These are phyloP conservation scores for Tylopilus orsonianus DNA, from an alignment of 1,284 basidiomycete species.

Conservation along the genomic window DNA sequence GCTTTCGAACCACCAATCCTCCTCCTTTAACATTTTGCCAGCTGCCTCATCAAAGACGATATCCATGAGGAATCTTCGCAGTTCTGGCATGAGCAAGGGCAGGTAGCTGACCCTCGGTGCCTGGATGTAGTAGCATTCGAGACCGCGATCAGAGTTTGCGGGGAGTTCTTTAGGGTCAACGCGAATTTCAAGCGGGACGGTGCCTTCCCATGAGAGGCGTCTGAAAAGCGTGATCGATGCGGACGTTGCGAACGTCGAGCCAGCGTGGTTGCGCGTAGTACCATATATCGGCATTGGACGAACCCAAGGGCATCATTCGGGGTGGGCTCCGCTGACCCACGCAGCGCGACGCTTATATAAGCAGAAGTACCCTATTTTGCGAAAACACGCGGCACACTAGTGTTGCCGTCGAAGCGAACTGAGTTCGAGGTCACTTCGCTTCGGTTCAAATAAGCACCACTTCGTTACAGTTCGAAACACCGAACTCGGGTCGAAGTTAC, in stretches of 20 bases:
- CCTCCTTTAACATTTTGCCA: slow-evolving; percentile 70
- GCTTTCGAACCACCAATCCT: slow-evolving; percentile 94
- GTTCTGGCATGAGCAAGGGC: slow-evolving; percentile 84
- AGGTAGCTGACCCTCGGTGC: slow-evolving; percentile 90
- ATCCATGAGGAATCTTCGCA: slow-evolving; percentile 83
- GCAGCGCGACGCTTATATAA: no score
- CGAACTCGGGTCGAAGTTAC: no score
- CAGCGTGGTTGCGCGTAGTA: slow-evolving; percentile 53
- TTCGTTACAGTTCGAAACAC: no score
- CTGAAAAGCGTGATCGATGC: slow-evolving; percentile 74
- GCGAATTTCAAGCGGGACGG: slow-evolving; percentile 80
- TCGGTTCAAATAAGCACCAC: no score
- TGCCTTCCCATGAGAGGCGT: slow-evolving; percentile 81
- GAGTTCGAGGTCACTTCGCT: no score
- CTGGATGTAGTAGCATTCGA: slow-evolving; percentile 84
- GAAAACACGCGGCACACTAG: no score
- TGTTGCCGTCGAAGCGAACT: no score
- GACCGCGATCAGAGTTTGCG: slow-evolving; percentile 80
- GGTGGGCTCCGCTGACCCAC: no score
- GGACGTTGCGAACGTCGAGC: slow-evolving; percentile 48
- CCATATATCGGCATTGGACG: slow-evolving; percentile 58
- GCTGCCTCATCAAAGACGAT: slow-evolving; percentile 85
- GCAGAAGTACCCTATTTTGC: no score
- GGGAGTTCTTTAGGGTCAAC: slow-evolving; percentile 84
- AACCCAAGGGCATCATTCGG: no score